Evolutionary conservation across 225 moss, liverwort and hornwort genomes (phyloP).

Genomic region (Bryum argenteum): DNA sequence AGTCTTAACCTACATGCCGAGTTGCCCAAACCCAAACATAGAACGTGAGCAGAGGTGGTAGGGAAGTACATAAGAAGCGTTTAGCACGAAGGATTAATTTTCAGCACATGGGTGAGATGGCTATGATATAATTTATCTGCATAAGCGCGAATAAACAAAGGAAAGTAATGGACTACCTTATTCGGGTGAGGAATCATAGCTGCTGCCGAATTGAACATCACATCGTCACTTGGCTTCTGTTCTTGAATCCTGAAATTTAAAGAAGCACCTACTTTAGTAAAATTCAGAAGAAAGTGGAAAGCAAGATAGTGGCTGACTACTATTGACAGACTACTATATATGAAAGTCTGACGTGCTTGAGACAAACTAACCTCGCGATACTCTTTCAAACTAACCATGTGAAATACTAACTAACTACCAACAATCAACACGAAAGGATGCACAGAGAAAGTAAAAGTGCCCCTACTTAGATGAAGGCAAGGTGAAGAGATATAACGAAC

Average conservation of each 20-base stretch:
- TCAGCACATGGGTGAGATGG: not conserved
- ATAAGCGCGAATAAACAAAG: not conserved
- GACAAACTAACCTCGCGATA: too few species aligned
- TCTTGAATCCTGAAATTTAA: slow-evolving; percentile 47
- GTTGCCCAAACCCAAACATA: slow-evolving; percentile 7
- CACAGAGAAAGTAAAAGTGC: not conserved
- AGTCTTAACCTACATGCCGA: slow-evolving; percentile 56
- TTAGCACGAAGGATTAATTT: not conserved
- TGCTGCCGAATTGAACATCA: slow-evolving; percentile 77
- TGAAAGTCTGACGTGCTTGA: too few species aligned
- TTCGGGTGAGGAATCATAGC: slow-evolving; percentile 98
- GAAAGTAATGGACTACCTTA: slow-evolving; percentile 53
- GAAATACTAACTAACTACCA: not conserved
- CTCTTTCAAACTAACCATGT: not conserved
- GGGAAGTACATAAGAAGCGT: not conserved
- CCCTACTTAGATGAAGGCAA: slow-evolving; percentile 2
- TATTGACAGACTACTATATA: too few species aligned
- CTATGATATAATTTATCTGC: not conserved
- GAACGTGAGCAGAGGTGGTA: slow-evolving; percentile 8
- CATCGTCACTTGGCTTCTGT: slow-evolving; percentile 38
- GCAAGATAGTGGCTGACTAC: not conserved
- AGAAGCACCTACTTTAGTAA: slow-evolving; percentile 9
- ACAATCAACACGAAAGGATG: not conserved
- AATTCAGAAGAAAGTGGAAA: not conserved
- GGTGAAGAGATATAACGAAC: slow-evolving; percentile 28